Conservation (phyloP, 163 green algal genomes). For the Chlamydomonas reinhardtii region DNA sequence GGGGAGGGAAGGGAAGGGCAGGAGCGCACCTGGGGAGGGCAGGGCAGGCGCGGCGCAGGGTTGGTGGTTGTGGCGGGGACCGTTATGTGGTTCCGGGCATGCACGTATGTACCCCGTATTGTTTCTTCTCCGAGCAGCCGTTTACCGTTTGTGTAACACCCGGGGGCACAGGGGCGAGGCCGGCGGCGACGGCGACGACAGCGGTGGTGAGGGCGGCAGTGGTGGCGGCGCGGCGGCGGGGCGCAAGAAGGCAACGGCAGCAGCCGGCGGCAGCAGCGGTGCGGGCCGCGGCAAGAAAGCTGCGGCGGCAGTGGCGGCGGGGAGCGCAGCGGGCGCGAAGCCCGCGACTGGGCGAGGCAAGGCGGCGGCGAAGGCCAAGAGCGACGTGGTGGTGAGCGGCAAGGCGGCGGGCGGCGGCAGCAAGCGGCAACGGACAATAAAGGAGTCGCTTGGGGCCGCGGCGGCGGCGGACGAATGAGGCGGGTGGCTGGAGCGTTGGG, state of each 20-base stretch:
- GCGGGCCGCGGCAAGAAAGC: background rate
- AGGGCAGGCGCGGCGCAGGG: background rate
- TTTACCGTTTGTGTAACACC: too few species aligned
- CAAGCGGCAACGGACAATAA: constrained; percentile 31
- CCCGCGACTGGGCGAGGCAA: background rate
- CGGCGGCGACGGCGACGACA: background rate
- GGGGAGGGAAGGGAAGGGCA: background rate
- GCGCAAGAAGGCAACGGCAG: background rate
- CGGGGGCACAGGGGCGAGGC: background rate
- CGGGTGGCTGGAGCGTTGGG: background rate
- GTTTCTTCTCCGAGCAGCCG: too few species aligned
- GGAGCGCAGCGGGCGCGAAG: background rate
- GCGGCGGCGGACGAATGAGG: background rate
- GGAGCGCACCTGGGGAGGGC: background rate
- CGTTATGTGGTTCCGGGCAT: too few species aligned
- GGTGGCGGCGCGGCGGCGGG: too few species aligned
- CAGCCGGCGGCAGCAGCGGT: background rate
- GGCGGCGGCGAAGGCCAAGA: background rate
- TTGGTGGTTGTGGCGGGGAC: too few species aligned
- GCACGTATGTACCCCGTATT: too few species aligned
- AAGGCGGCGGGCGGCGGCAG: background rate
- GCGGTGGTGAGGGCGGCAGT: too few species aligned
- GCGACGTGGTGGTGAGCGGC: background rate
- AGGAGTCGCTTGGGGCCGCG: background rate
- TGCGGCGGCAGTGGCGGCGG: background rate